These are phyloP conservation scores for Fistulinella cinereoalba DNA, from an alignment of 1,284 basidiomycete genomes.

Conservation along the genomic window DNA sequence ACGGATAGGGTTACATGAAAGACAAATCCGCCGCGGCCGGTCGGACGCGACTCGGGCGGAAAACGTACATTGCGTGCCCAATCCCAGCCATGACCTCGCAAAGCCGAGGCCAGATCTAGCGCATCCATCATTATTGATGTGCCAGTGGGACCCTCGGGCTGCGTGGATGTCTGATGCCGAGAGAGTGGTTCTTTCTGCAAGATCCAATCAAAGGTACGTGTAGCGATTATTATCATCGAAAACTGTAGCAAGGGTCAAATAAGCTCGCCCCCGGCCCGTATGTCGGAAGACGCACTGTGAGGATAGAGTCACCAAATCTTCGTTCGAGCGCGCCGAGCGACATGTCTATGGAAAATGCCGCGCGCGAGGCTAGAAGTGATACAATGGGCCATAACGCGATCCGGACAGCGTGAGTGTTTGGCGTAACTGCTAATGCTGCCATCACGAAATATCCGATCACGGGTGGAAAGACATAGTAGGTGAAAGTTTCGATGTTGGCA, in stretches of 20 bases:
- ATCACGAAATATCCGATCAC: slow-evolving; percentile 43
- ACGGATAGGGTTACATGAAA: slow-evolving; percentile 34
- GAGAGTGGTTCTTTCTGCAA: slow-evolving; percentile 4
- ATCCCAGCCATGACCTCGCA: slow-evolving; percentile 53
- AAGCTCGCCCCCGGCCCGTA: neutral
- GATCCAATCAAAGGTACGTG: slow-evolving; percentile 22
- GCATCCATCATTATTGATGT: slow-evolving; percentile 36
- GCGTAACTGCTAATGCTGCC: slow-evolving; percentile 46
- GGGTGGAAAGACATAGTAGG: slow-evolving; percentile 36
- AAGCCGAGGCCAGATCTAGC: slow-evolving; percentile 43
- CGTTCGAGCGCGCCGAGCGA: slow-evolving; percentile 34
- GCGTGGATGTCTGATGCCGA: slow-evolving; percentile 3
- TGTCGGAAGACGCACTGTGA: slow-evolving; percentile 27
- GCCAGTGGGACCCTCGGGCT: neutral
- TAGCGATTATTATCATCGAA: slow-evolving; percentile 8
- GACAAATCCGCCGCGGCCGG: slow-evolving; percentile 37
- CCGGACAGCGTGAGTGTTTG: slow-evolving; percentile 41
- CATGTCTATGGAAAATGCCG: slow-evolving; percentile 42
- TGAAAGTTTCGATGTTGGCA: neutral
- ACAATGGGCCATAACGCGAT: slow-evolving; percentile 45
- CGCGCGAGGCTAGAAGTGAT: slow-evolving; percentile 40
- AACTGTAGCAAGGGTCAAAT: slow-evolving; percentile 3
- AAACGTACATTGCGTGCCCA: slow-evolving; percentile 37
- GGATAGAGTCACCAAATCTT: slow-evolving; percentile 38
- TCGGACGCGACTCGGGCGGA: slow-evolving; percentile 40